A percentile compares a stretch with the other conserved stretches of the same genome.
Evolutionary conservation across 2,329 filamentous ascomycete genomes (phyloP).

Genomic region (Fusarium sarcochroum): DNA sequence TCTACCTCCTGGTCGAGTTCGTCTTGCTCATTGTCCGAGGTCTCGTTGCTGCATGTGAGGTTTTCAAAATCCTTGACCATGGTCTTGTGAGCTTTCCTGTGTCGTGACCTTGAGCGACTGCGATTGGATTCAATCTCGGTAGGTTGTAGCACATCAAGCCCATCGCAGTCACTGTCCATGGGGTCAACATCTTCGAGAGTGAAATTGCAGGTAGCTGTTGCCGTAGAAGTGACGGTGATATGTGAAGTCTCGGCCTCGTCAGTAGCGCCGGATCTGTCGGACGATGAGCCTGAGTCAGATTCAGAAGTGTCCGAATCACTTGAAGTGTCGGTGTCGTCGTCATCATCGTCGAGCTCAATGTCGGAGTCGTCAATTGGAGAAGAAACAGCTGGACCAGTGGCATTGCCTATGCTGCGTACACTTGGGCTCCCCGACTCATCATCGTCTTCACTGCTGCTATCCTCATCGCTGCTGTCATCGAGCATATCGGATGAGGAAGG

Average conservation of each 20-base stretch:
- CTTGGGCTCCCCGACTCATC: constrained; percentile 50
- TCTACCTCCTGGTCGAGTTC: constrained; percentile 57
- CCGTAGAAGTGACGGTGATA: constrained; percentile 33
- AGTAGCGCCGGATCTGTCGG: constrained; percentile 43
- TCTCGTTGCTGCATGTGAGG: constrained; percentile 61
- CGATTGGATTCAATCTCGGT: constrained; percentile 63
- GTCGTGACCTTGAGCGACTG: constrained; percentile 58
- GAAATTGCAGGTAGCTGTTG: constrained; percentile 51
- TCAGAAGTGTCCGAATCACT: constrained; percentile 41
- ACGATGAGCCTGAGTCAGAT: constrained; percentile 41
- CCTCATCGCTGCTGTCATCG: constrained; percentile 42
- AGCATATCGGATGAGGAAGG: constrained; percentile 50
- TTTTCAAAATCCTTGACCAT: constrained; percentile 62
- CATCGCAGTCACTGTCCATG: constrained; percentile 61
- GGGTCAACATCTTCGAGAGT: constrained; percentile 64
- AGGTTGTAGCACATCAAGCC: constrained; percentile 59
- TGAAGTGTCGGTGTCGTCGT: constrained; percentile 33
- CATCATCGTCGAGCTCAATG: constrained; percentile 20
- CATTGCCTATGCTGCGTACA: constrained; percentile 47
- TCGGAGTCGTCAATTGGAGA: constrained; percentile 34
- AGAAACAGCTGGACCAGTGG: constrained; percentile 27
- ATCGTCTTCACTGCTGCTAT: constrained; percentile 41
- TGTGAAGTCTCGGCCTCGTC: constrained; percentile 45
- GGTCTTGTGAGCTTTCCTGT: constrained; percentile 57
- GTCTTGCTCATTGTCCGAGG: constrained; percentile 54